Evolutionary conservation across 129 eudicot species (phyloP).

Genomic region (Arctium minus): DNA sequence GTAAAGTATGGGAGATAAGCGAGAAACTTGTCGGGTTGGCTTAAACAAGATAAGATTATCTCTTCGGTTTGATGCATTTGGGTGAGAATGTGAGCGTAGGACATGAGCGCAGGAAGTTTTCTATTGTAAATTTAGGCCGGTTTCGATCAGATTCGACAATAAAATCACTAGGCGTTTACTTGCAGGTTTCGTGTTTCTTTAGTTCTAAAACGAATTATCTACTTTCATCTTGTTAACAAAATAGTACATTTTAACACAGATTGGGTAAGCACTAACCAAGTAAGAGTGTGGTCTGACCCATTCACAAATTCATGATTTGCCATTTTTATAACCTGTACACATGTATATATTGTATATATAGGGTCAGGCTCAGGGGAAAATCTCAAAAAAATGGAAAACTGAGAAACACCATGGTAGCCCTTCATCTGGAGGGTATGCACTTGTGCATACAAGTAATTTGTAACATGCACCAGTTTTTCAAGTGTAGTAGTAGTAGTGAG

Average conservation of each 20-base stretch:
- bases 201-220: background rate
- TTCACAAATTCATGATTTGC: too few relatives aligned
- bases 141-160: slow-evolving; percentile 20
- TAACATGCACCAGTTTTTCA: background rate
- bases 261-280: background rate
- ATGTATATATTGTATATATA: too few relatives aligned
- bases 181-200: background rate
- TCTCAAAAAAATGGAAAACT: too few relatives aligned
- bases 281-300: background rate
- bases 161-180: slow-evolving; percentile 25
- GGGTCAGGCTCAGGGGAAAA: too few relatives aligned
- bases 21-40: slow-evolving; percentile 92
- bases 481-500: background rate
- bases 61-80: slow-evolving; percentile 1
- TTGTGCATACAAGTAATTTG: too few relatives aligned
- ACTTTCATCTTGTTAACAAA: background rate
- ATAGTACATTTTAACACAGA: background rate
- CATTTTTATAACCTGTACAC: too few relatives aligned
- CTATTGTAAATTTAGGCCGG: slow-evolving; percentile 28
- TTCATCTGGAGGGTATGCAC: too few relatives aligned
- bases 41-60: slow-evolving; percentile 10
- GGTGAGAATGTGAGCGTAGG: slow-evolving; percentile 36
- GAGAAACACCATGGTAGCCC: too few relatives aligned
- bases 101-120: slow-evolving; percentile 23
- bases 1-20: slow-evolving; percentile 83